Evolutionary conservation across 805 yeast species (phyloP).

Genomic region (Sugiyamaella valdiviana): DNA sequence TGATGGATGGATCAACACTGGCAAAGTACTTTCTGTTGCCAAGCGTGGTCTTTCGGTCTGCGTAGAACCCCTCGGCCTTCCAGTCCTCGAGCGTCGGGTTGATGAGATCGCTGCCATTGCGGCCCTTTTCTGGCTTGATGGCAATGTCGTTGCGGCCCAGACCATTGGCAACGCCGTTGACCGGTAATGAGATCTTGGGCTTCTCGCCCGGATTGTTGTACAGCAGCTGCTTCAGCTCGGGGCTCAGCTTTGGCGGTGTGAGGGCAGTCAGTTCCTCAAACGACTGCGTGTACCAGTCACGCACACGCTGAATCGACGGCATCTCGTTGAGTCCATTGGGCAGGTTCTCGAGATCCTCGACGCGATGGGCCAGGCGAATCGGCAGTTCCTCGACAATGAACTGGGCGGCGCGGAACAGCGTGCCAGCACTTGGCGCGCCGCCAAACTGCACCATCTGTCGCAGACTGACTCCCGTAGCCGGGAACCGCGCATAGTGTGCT

Average conservation of each 20-base stretch:
- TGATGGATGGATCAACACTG: slow-evolving; percentile 44
- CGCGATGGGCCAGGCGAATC: slow-evolving; percentile 77
- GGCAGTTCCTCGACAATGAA: slow-evolving; percentile 84
- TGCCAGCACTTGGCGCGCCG: slow-evolving; percentile 67
- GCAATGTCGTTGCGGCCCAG: slow-evolving; percentile 25
- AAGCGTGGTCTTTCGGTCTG: slow-evolving; percentile 12
- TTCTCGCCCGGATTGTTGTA: slow-evolving; percentile 21
- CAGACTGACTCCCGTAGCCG: slow-evolving; percentile 78
- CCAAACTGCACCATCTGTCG: slow-evolving; percentile 93
- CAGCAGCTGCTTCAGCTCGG: slow-evolving; percentile 30
- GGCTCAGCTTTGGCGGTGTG: slow-evolving; percentile 49
- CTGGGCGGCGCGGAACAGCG: slow-evolving; percentile 73
- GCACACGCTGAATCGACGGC: slow-evolving; percentile 70
- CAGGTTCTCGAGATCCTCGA: slow-evolving; percentile 72
- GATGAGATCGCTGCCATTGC: slow-evolving; percentile 8
- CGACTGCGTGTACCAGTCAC: slow-evolving; percentile 86
- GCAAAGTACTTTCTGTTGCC: slow-evolving; percentile 42
- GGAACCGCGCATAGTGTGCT: slow-evolving; percentile 59
- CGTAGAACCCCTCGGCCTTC: slow-evolving; percentile 22
- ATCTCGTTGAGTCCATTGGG: slow-evolving; percentile 68
- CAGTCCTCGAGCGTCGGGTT: slow-evolving; percentile 21
- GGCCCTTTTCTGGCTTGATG: slow-evolving; percentile 28
- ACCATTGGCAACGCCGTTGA: slow-evolving; percentile 10
- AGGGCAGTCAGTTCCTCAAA: slow-evolving; percentile 70
- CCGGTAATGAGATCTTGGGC: slow-evolving; percentile 9